Evolutionary conservation across 768 basidiomycete genomes (phyloP).

Genomic region (Inosperma sp.): DNA sequence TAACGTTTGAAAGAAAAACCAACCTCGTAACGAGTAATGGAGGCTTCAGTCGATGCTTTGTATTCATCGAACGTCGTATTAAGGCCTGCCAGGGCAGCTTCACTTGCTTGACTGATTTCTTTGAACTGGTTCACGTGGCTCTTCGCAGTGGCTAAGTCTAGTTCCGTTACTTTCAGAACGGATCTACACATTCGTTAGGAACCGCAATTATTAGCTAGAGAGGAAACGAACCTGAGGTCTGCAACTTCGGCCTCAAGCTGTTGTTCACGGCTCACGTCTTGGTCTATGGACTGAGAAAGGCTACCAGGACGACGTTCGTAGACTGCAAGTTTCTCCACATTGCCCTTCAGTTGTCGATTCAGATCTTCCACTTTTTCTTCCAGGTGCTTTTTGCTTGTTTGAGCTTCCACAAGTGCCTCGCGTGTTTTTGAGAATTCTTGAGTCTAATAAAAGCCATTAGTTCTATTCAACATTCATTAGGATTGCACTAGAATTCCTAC

Average conservation of each 20-base stretch:
- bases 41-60: constrained; percentile 65
- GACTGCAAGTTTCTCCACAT: constrained; percentile 80
- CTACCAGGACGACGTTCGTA: constrained; percentile 65
- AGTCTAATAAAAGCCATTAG: constrained; percentile 34
- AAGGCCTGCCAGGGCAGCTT: constrained; percentile 65
- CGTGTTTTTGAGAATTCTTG: constrained; percentile 65
- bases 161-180: constrained; percentile 69
- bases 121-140: constrained; percentile 81
- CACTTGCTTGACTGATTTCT: constrained; percentile 79
- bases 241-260: constrained; percentile 82
- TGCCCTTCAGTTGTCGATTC: constrained; percentile 60
- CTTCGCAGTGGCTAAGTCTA: constrained; percentile 67
- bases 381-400: constrained; percentile 75
- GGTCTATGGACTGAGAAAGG: constrained; percentile 33
- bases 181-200: constrained; percentile 41
- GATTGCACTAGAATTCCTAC: constrained; percentile 38
- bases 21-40: constrained; percentile 66
- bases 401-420: constrained; percentile 64
- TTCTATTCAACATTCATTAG: not conserved
- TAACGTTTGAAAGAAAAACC: constrained; percentile 12
- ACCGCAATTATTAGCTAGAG: not conserved
- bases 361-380: constrained; percentile 67
- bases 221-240: constrained; percentile 60
- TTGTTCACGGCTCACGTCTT: constrained; percentile 61
- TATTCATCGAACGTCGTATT: constrained; percentile 78